Conservation (phyloP, 164 flowering plant genomes). For the Saururus chinensis region DNA sequence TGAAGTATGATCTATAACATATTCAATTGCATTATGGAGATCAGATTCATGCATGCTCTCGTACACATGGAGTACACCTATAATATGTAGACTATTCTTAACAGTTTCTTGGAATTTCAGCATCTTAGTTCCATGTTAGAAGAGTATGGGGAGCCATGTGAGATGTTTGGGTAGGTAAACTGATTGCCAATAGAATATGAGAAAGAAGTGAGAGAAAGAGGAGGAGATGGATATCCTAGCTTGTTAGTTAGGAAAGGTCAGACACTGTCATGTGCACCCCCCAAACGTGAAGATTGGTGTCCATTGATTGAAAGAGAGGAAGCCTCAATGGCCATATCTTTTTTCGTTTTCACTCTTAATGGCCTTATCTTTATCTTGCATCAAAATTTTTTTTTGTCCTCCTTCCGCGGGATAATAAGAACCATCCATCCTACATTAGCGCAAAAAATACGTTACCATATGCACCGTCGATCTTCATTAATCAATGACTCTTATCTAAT, state of each 20-base stretch:
- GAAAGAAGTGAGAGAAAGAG: background rate
- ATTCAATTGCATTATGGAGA: background rate
- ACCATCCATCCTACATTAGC: too few relatives aligned
- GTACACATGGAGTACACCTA: background rate
- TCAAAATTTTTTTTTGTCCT: too few relatives aligned
- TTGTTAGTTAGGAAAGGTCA: background rate
- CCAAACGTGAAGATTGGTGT: background rate
- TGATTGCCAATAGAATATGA: background rate
- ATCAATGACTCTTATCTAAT: too few relatives aligned
- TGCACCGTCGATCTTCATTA: too few relatives aligned
- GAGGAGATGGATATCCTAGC: background rate
- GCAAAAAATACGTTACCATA: too few relatives aligned
- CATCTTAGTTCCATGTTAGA: slow-evolving; percentile 1
- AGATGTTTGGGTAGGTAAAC: slow-evolving; percentile 4
- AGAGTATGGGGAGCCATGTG: slow-evolving; percentile 3
- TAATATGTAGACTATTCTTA: background rate
- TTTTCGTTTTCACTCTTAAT: too few relatives aligned
- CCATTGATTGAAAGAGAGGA: background rate
- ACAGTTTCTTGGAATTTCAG: slow-evolving; percentile 1
- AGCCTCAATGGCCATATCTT: background rate
- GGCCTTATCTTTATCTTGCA: too few relatives aligned
- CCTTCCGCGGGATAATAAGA: too few relatives aligned
- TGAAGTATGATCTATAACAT: background rate
- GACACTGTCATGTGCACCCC: slow-evolving; percentile 1
- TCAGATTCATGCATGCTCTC: background rate